Base-by-base conservation (phyloP, 1,284 basidiomycete species). In the Trametes sp. region DNA sequence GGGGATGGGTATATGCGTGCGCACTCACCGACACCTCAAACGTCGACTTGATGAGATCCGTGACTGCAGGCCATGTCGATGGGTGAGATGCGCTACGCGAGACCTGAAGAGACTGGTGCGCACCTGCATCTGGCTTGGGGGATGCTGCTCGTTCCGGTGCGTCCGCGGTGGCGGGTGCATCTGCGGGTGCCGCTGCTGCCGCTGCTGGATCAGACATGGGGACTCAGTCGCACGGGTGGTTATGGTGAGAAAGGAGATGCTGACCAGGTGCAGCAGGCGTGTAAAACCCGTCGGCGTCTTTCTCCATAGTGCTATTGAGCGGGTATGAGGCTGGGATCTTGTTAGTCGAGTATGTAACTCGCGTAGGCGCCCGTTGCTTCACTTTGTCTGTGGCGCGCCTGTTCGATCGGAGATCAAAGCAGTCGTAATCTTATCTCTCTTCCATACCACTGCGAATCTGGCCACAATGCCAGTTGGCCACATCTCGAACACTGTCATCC, bases 261-360 rank as follows among this genome's bases (percentile, higher is more conserved):
- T 57, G 73, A 84, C 83, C 77, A 69, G 73, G 38, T 41, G 71
- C 70, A 44, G 71, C 70, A 28, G 87, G 80, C 16, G 81, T 84
- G 72, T 88, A 91, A 75, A 92, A 92, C 7, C 90, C 90, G 60
- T 92, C 89, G 59, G 84, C 87, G 75, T 90, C 89, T 77, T 89
- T 92, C 73, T 88, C 80, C 81, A 89, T 83, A 57, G 48, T 45
- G 29, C 42, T 33, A 50, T n/a, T 44, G 21, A 48, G 48, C 21
- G 23, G n/a, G 38, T 23, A 45, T 38, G n/a, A 13, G 29, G 23
- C 16, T 13, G 24, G 31, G 21, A 28, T 19, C 26, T 46, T 14
- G 24, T 26, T 16, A 46, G 41, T 44, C 21, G n/a, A 36, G 54
- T 10, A 16, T 31, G 41, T 21, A 26, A 19, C n/a, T 11, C 11